Base-by-base conservation (phyloP, 1,139 yeast species). In the Saccharomycopsis hybrid region DNA sequence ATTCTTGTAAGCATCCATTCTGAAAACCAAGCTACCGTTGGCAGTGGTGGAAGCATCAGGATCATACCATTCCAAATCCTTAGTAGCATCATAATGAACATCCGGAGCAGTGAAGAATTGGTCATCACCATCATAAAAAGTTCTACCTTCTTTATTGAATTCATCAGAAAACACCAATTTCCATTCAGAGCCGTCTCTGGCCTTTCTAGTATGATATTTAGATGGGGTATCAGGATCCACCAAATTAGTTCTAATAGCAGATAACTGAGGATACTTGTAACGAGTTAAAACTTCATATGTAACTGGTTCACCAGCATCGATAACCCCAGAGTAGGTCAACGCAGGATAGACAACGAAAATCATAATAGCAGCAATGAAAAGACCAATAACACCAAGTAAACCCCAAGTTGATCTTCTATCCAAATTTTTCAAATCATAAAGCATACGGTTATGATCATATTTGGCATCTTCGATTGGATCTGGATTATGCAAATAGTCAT, bases 401-500 rank as follows among this genome's bases (percentile, higher is more conserved):
- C 80, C 87, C 57, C 76, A 78, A 56, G 74, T 71, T 44, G 86
- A 76, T 58, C 78, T 69, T 60, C 65, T 71, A 61, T 82, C 86
- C 77, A 82, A 70, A 55, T 73, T 65, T 62, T 77, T 76, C 67
- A 82, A 65, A 62, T 82, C 89, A 55, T 76, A 64, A 55, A 71
- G 59, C 58, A 82, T 76, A 56, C 87, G 66, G 60, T 80, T 74
- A 55, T 77, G 80, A 57, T 86, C 94, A 59, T 82, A 78, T 55
- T 80, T 76, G 24, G 94, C 95, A 65, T 89, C 97, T 44, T 77
- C 81, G 40, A 88, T 83, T 7, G 96, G 96, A 63, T 89, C 96
- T 1, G 96, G 97, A 65, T 89, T 89, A 66, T 89, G 97, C 56
- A 89, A 65, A 61, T 86, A 88, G 64, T 89, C 97, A 67, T 89